These are phyloP conservation scores for Candida cerambycidarum DNA, from an alignment of 805 yeast species.

Conservation along the genomic window DNA sequence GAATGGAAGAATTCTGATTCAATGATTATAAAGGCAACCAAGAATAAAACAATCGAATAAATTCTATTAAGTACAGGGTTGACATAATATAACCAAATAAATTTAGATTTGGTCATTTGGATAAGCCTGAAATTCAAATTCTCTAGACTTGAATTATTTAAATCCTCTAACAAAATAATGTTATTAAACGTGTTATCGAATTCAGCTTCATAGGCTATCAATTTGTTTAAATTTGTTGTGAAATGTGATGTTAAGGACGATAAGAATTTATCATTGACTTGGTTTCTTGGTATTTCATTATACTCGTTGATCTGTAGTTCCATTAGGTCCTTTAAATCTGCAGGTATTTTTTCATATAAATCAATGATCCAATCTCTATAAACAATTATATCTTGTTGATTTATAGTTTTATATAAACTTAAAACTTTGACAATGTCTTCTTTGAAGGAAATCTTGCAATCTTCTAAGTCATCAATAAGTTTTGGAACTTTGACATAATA, in stretches of 20 bases:
- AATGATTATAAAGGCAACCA: constrained; percentile 53
- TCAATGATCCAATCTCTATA: constrained; percentile 66
- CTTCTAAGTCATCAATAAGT: constrained; percentile 60
- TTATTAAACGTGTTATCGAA: constrained; percentile 51
- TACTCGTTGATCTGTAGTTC: constrained; percentile 28
- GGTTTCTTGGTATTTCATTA: constrained; percentile 25
- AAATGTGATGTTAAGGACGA: constrained; percentile 52
- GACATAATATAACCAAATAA: constrained; percentile 39
- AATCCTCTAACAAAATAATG: constrained; percentile 57
- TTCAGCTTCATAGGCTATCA: constrained; percentile 55
- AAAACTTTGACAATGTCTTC: constrained; percentile 63
- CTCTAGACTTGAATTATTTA: constrained; percentile 36
- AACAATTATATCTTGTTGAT: constrained; percentile 24
- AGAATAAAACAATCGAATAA: constrained; percentile 41
- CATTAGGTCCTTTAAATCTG: constrained; percentile 31
- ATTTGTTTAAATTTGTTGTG: constrained; percentile 50
- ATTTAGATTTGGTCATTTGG: constrained; percentile 30
- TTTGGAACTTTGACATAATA: constrained; percentile 56
- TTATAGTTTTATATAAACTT: constrained; percentile 48
- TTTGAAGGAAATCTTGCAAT: constrained; percentile 57
- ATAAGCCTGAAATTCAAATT: constrained; percentile 23
- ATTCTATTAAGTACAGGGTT: constrained; percentile 48
- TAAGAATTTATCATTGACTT: constrained; percentile 45
- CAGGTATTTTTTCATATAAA: constrained; percentile 47
- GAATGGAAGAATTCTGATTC: constrained; percentile 78